A percentile compares a stretch with the other conserved stretches of the same genome.
These are phyloP conservation scores for Rhizoclosmatium globosum DNA, from an alignment of 192 early-diverging fungal species.

Conservation along the genomic window DNA sequence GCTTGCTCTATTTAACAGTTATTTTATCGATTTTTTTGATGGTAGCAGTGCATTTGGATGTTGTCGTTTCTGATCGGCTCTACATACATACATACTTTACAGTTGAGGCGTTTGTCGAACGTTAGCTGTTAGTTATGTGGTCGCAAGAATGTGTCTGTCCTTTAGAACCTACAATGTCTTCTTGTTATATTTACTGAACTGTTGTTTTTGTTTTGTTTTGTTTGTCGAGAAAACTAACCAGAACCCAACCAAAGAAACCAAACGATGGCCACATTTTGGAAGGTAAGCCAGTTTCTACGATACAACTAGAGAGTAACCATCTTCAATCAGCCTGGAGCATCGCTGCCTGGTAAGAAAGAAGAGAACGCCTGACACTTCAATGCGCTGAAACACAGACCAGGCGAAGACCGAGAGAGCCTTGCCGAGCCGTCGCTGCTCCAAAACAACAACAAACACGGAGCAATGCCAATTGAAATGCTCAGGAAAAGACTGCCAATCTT, in stretches of 20 bases:
- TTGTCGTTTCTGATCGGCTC: neutral
- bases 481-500: constrained; percentile 17
- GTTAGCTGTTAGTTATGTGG: no score
- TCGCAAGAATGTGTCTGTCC: no score
- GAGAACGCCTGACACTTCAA: no score
- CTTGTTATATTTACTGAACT: no score
- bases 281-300: neutral
- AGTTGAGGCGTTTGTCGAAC: no score
- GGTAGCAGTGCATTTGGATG: no score
- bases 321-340: neutral
- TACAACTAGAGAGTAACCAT: no score
- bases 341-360: neutral
- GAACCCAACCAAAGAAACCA: constrained; percentile 1
- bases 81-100: no score
- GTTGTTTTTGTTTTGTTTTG: no score
- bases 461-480: constrained; percentile 26
- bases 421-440: neutral
- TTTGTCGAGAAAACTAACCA: neutral
- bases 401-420: constrained; percentile 10
- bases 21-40: no score
- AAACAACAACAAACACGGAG: constrained; percentile 6
- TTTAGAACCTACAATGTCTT: no score
- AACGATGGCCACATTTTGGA: constrained; percentile 18
- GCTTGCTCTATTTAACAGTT: no score
- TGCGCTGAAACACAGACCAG: neutral